phyloP scores from a whole-genome alignment of 1,284 basidiomycete species.

The Trichosporon sp. region DNA sequence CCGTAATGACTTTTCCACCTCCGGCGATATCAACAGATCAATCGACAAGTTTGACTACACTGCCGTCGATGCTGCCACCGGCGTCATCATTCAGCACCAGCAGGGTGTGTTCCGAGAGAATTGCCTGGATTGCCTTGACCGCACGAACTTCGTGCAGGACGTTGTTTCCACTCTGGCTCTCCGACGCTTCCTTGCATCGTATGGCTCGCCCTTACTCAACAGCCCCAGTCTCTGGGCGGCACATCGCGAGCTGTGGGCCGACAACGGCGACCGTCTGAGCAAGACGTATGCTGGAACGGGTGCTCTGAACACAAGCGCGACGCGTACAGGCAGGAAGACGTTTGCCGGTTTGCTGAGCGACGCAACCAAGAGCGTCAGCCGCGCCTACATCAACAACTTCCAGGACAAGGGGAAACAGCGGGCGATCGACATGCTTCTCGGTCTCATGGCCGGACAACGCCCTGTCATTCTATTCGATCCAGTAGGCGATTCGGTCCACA shows the following conservation, averaged over 20 bases:
- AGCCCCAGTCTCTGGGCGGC: conserved; percentile 65
- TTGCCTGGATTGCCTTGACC: conserved; percentile 91
- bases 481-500: conserved; percentile 78
- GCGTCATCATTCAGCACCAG: conserved; percentile 73
- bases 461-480: conserved; percentile 92
- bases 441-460: conserved; percentile 80
- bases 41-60: conserved; percentile 82
- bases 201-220: conserved; percentile 31
- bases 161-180: conserved; percentile 74
- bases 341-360: conserved; percentile 87
- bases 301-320: conserved; percentile 91
- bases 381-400: conserved; percentile 98
- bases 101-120: conserved; percentile 89
- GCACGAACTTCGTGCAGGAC: conserved; percentile 98
- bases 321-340: conserved; percentile 87
- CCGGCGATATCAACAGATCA: conserved; percentile 61
- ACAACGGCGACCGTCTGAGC: conserved; percentile 85
- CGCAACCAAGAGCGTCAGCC: conserved; percentile 86
- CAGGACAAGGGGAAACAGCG: conserved; percentile 91
- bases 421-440: conserved; percentile 92
- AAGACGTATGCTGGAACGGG: conserved; percentile 95
- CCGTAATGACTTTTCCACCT: conserved; percentile 66
- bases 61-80: conserved; percentile 62
- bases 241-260: conserved; percentile 93
- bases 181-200: conserved; percentile 52